A percentile compares a stretch with the other conserved stretches of the same genome.
Conservation (phyloP, 257 asterid genomes). For the Solanum virginianum region DNA sequence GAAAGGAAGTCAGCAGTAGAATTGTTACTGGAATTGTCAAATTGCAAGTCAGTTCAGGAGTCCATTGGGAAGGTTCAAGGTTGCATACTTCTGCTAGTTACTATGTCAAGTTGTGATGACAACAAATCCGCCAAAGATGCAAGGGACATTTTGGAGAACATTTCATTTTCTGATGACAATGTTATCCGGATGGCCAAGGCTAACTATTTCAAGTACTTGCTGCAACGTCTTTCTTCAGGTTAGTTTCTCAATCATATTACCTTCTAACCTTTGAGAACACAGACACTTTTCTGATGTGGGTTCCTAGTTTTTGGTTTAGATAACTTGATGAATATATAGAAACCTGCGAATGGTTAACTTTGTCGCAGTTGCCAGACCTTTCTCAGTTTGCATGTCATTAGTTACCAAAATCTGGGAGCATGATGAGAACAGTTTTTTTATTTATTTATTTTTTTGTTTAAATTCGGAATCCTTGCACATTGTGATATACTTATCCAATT, state of each 20-base stretch:
- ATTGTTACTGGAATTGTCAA: slow-evolving; percentile 44
- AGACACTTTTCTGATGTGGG: neutral
- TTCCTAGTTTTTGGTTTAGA: neutral
- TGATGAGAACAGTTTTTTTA: neutral
- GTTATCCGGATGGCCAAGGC: slow-evolving; percentile 52
- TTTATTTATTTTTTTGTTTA: neutral
- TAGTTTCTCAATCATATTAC: neutral
- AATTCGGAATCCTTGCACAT: neutral
- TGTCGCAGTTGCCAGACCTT: neutral
- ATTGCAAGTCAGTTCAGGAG: slow-evolving; percentile 24
- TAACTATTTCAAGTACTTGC: slow-evolving; percentile 42
- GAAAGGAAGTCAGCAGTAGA: slow-evolving; percentile 48
- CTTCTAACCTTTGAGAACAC: neutral
- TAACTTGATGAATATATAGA: neutral
- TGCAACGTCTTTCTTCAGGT: slow-evolving; percentile 58
- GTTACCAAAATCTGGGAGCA: neutral
- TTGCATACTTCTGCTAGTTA: slow-evolving; percentile 49
- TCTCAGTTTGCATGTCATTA: neutral
- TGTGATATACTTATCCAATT: neutral
- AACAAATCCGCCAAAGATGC: slow-evolving; percentile 44
- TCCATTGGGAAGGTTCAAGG: slow-evolving; percentile 51
- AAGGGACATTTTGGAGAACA: slow-evolving; percentile 35
- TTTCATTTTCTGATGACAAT: slow-evolving; percentile 56
- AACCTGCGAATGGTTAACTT: neutral
- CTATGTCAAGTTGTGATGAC: slow-evolving; percentile 43